Evolutionary conservation across 1,284 basidiomycete genomes (phyloP).

Genomic region (Papiliotrema terrestris): DNA sequence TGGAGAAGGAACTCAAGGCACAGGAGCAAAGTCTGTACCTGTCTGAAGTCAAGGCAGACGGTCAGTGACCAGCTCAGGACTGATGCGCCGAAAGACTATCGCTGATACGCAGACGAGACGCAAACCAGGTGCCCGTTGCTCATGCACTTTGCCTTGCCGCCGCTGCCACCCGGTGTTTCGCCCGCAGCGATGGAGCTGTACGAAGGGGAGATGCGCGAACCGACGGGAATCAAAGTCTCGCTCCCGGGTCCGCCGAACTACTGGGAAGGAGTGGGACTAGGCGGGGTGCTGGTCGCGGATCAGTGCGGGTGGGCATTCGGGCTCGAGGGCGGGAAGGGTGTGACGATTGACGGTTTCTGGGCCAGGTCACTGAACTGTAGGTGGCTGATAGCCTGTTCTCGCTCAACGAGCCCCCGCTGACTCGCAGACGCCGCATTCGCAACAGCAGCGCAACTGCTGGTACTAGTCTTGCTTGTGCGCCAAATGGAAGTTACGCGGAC

Average conservation of each 20-base stretch:
- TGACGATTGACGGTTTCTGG: conserved; percentile 64
- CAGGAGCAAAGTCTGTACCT: conserved; percentile 31
- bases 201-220: conserved; percentile 36
- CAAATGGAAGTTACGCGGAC: conserved; percentile 73
- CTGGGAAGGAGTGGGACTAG: conserved; percentile 49
- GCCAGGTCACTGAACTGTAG: conserved; percentile 75
- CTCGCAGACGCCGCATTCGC: conserved; percentile 66
- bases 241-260: conserved; percentile 33
- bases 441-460: conserved; percentile 61
- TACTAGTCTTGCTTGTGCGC: conserved; percentile 65
- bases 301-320: conserved; percentile 72
- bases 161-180: conserved; percentile 27
- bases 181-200: conserved; percentile 32
- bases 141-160: conserved; percentile 40
- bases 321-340: conserved; percentile 61
- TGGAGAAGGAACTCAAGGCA: conserved; percentile 47
- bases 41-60: conserved; percentile 31
- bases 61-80: conserved; percentile 18
- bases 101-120: conserved; percentile 4
- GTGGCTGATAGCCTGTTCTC: conserved; percentile 36
- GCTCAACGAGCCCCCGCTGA: conserved; percentile 5
- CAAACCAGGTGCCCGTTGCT: conserved; percentile 38
- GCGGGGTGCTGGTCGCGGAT: conserved; percentile 66
- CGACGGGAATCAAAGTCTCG: conserved; percentile 36
- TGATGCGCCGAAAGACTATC: neutral